Evolutionary conservation across 495 filamentous ascomycete species (phyloP), one percentile per base, ranked within the genome.

Genomic region (Daldinia bambusicola): DNA sequence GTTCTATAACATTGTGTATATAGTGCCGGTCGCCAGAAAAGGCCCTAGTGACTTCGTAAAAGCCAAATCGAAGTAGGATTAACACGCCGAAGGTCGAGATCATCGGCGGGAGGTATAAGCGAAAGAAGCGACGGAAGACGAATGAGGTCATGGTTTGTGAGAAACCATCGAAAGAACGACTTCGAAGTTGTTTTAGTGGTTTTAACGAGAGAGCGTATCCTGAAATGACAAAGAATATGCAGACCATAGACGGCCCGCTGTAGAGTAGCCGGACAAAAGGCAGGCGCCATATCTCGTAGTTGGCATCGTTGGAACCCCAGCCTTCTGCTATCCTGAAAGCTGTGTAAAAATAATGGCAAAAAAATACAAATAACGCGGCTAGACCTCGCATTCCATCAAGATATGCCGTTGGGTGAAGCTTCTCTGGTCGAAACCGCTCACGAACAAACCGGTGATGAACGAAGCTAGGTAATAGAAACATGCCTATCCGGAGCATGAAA

Each of bases 201-300:
- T 89, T 89, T 31, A 88, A 83, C 53, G 85, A 87, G 6, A 93
- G 83, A 0, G 90, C 90, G 70, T 90, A 91, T 67, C 91, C 91
- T 4, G 89, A 91, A 52, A 93, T 87, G 58, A 93, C 88, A 78
- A 92, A 92, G 81, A 93, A 93, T 57, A 92, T 86, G 75, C 86
- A 86, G 31, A 92, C 91, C 87, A 91, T 91, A 26, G 90, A 88
- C 55, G 88, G 87, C 18, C 89, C 91, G 22, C 86, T 88, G 73
- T 89, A 89, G 9, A 91, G 72, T 38, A 93, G 82, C 56, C 90
- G 84, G 8, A 92, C 20, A 67, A 93, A 84, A 9, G 90, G 91
- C 3, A 93, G 79, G 71, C 90, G 86, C 60, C 89, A 82, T 52
- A 89, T 61, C 55, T 82, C 76, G 59, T 77, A 77, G 66, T 82